Conservation (phyloP, 345 rosid genomes). For the Laguncularia racemosa region DNA sequence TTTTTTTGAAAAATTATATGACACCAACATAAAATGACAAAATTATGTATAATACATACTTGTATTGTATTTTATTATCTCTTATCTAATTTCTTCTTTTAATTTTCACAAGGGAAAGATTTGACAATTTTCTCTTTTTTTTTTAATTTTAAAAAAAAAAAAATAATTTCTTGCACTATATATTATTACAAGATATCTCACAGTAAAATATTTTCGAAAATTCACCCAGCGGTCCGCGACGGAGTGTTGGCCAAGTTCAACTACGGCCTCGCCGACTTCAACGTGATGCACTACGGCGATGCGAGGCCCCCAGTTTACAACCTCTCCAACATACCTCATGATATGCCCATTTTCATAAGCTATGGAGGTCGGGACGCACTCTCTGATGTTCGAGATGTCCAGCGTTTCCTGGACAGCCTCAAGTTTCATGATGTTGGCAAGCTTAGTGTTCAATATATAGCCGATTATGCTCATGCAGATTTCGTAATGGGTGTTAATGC, state of each 20-base stretch:
- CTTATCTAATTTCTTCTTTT: too few species aligned
- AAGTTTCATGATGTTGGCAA: slow-evolving; percentile 61
- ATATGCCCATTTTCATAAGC: slow-evolving; percentile 66
- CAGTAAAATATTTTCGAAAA: too few species aligned
- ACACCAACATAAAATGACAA: too few species aligned
- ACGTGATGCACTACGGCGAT: slow-evolving; percentile 56
- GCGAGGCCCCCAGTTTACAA: slow-evolving; percentile 61
- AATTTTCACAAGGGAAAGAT: too few species aligned
- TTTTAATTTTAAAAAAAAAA: too few species aligned
- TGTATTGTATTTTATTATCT: too few species aligned
- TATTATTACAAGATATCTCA: too few species aligned
- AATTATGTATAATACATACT: too few species aligned
- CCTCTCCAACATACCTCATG: slow-evolving; percentile 62
- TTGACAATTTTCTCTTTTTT: too few species aligned
- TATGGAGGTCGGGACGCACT: slow-evolving; percentile 69
- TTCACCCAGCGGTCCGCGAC: slow-evolving; percentile 48
- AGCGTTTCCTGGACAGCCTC: slow-evolving; percentile 43
- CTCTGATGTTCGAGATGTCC: slow-evolving; percentile 56
- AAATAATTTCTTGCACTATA: too few species aligned
- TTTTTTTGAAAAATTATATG: too few species aligned
- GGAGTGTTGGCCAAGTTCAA: slow-evolving; percentile 58
- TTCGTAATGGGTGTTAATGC: slow-evolving; percentile 85
- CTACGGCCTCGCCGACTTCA: slow-evolving; percentile 44
- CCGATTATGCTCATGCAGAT: slow-evolving; percentile 76
- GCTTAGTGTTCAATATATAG: slow-evolving; percentile 52